Percentiles rank a stretch among this genome's conserved stretches.
Evolutionary conservation across 371 early-diverging fungal genomes (phyloP).

Genomic region (Mucor velutinosus): DNA sequence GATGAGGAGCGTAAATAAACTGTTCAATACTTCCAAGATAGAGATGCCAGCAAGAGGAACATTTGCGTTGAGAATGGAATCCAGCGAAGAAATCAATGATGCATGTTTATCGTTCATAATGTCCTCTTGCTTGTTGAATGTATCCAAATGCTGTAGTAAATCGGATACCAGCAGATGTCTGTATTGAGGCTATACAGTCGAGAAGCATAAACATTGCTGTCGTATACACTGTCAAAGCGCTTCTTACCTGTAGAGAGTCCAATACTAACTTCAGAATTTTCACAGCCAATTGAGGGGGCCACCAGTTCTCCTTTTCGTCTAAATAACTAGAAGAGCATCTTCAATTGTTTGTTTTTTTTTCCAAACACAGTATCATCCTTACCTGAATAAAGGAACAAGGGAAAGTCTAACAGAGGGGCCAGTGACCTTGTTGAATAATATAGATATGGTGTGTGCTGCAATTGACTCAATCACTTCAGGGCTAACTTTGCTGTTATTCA

Average conservation of each 20-base stretch:
- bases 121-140: slow-evolving; percentile 9
- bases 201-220: neutral
- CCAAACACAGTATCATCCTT: neutral
- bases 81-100: slow-evolving; percentile 60
- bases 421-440: slow-evolving; percentile 35
- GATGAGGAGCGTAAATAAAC: slow-evolving; percentile 66
- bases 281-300: slow-evolving; percentile 53
- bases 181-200: slow-evolving; percentile 58
- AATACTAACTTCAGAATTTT: slow-evolving; percentile 60
- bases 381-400: slow-evolving; percentile 50
- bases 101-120: slow-evolving; percentile 48
- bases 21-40: slow-evolving; percentile 81
- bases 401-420: slow-evolving; percentile 50
- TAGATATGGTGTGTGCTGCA: slow-evolving; percentile 33
- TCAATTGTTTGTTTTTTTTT: neutral
- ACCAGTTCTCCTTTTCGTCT: slow-evolving; percentile 63
- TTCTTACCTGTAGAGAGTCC: slow-evolving; percentile 50
- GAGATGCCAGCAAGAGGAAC: slow-evolving; percentile 76
- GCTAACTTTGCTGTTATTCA: slow-evolving; percentile 10
- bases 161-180: slow-evolving; percentile 67
- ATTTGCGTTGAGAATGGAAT: slow-evolving; percentile 56
- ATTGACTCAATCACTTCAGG: slow-evolving; percentile 20
- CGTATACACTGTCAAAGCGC: neutral
- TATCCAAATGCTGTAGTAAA: slow-evolving; percentile 62
- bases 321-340: slow-evolving; percentile 36